These are phyloP conservation scores for Emericellopsis atlantica DNA, from an alignment of 2,329 filamentous ascomycete genomes.

Conservation along the genomic window DNA sequence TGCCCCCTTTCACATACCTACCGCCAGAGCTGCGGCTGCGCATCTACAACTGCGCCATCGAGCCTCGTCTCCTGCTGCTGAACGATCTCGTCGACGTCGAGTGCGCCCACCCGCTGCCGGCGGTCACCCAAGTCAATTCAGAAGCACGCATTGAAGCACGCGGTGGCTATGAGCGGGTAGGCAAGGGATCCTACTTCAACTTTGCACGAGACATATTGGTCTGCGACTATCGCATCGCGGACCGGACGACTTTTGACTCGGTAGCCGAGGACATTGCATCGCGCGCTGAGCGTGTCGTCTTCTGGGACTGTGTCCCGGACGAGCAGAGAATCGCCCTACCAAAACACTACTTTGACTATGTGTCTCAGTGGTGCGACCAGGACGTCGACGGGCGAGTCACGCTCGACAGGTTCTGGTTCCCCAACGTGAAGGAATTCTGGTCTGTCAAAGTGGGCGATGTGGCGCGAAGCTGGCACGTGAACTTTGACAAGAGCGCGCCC, in stretches of 20 bases:
- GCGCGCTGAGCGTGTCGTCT: conserved; percentile 19
- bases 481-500: conserved; percentile 15
- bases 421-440: conserved; percentile 23
- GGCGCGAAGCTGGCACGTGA: conserved; percentile 20
- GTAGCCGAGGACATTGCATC: conserved; percentile 18
- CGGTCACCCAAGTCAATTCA: conserved; percentile 21
- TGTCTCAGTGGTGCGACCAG: conserved; percentile 17
- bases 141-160: conserved; percentile 20
- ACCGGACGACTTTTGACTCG: conserved; percentile 15
- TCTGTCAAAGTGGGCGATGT: conserved; percentile 25
- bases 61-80: conserved; percentile 21
- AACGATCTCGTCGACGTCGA: conserved; percentile 17
- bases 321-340: conserved; percentile 20
- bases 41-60: conserved; percentile 21
- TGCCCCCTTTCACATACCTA: conserved; percentile 7
- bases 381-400: conserved; percentile 17
- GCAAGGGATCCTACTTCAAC: conserved; percentile 20
- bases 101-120: conserved; percentile 18
- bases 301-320: conserved; percentile 26
- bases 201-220: conserved; percentile 23
- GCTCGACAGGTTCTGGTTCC: conserved; percentile 24
- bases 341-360: conserved; percentile 19
- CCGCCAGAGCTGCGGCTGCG: conserved; percentile 23
- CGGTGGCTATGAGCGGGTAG: conserved; percentile 19
- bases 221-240: conserved; percentile 22